A percentile compares a stretch with the other conserved stretches of the same genome.
Evolutionary conservation across 1,139 yeast genomes (phyloP).

Genomic region (Candida gigantensis): DNA sequence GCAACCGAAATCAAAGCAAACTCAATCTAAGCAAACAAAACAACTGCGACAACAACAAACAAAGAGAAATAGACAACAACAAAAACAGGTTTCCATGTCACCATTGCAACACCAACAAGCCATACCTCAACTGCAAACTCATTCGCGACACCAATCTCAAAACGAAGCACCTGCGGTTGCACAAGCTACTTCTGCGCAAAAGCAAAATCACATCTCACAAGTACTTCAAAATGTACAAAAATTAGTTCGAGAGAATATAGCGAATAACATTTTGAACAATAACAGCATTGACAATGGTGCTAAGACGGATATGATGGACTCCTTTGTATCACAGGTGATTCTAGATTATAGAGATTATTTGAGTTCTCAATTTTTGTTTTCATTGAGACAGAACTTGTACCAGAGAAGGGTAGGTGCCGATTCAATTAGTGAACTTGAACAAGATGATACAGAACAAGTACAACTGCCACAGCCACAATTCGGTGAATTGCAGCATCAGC

Average conservation of each 20-base stretch:
- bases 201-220: too few species aligned
- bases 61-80: neutral
- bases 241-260: constrained; percentile 21
- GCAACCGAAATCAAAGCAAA: too few species aligned
- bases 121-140: too few species aligned
- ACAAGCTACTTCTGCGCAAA: too few species aligned
- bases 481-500: constrained; percentile 5
- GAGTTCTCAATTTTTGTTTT: constrained; percentile 13
- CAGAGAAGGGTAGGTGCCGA: constrained; percentile 6
- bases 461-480: constrained; percentile 2
- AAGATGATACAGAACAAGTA: constrained; percentile 1
- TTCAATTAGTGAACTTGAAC: constrained; percentile 2
- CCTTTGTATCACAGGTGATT: constrained; percentile 26
- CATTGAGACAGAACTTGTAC: constrained; percentile 12
- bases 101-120: neutral
- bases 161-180: too few species aligned
- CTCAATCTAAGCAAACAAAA: neutral
- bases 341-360: constrained; percentile 22
- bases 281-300: constrained; percentile 16
- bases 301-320: constrained; percentile 23
- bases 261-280: constrained; percentile 14
- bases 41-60: neutral
- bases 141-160: too few species aligned
- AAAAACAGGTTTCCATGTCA: neutral
- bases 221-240: constrained; percentile 17